phyloP scores from a whole-genome alignment of 2,329 filamentous ascomycete genomes.

The Cercospora citrullina region DNA sequence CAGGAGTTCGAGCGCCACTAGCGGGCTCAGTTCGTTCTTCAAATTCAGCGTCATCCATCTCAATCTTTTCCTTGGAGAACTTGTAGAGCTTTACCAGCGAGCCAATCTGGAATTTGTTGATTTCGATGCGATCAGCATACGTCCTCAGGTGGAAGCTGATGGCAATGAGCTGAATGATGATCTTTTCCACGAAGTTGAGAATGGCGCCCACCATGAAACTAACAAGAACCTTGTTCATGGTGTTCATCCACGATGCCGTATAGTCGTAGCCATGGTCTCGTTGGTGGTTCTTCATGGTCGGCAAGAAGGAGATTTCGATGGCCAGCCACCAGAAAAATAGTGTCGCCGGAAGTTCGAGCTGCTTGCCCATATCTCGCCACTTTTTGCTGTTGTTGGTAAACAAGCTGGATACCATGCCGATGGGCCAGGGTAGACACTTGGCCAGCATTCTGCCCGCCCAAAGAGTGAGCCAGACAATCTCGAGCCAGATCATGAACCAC shows the following conservation, averaged over 20 bases:
- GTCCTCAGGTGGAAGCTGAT: slow-evolving; percentile 90
- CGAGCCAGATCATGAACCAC: slow-evolving; percentile 95
- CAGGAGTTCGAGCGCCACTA: slow-evolving; percentile 71
- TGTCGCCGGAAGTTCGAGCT: slow-evolving; percentile 80
- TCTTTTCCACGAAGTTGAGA: slow-evolving; percentile 86
- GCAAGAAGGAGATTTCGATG: slow-evolving; percentile 80
- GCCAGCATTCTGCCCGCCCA: slow-evolving; percentile 71
- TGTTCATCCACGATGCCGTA: slow-evolving; percentile 68
- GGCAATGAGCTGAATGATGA: slow-evolving; percentile 91
- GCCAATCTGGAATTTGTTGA: slow-evolving; percentile 87
- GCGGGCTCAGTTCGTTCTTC: slow-evolving; percentile 54
- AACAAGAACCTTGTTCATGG: slow-evolving; percentile 83
- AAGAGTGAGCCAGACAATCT: slow-evolving; percentile 87
- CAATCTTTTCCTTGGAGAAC: slow-evolving; percentile 64
- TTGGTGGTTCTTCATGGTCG: slow-evolving; percentile 71
- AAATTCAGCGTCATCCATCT: slow-evolving; percentile 74
- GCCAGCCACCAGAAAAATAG: slow-evolving; percentile 92
- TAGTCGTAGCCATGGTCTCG: slow-evolving; percentile 51
- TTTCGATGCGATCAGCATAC: slow-evolving; percentile 84
- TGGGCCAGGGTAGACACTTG: slow-evolving; percentile 62
- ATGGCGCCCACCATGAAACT: slow-evolving; percentile 76
- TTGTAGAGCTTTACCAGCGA: slow-evolving; percentile 64
- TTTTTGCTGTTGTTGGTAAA: slow-evolving; percentile 89
- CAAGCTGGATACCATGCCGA: slow-evolving; percentile 66
- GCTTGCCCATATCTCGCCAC: slow-evolving; percentile 84